A percentile compares a stretch with the other conserved stretches of the same genome.
Conservation (phyloP, 495 filamentous ascomycete species). For the Trichoderma erinaceum region DNA sequence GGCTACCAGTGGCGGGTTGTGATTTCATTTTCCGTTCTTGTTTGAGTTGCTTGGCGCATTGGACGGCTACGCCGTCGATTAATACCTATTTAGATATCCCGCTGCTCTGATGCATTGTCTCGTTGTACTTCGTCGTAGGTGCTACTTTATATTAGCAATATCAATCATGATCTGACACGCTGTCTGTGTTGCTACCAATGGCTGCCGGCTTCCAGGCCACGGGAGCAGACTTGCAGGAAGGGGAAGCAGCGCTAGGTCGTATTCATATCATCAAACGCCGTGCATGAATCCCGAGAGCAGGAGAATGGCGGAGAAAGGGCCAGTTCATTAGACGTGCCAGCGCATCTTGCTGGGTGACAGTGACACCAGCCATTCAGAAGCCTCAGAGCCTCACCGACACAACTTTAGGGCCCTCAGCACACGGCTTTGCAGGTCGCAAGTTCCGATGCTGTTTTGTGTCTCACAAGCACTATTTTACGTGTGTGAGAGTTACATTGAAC, state of each 20-base stretch:
- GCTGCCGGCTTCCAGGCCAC: not conserved
- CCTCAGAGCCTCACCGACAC: slow-evolving; percentile 4
- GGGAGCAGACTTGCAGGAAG: not conserved
- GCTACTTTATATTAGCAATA: not conserved
- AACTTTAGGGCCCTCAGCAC: not conserved
- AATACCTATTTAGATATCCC: not conserved
- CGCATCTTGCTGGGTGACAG: not conserved
- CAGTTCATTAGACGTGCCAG: slow-evolving; percentile 5
- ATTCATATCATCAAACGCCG: not conserved
- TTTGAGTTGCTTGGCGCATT: not conserved
- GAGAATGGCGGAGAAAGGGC: not conserved
- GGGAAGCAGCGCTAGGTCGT: not conserved
- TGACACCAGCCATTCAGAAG: not conserved
- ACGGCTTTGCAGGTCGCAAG: not conserved
- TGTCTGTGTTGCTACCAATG: not conserved
- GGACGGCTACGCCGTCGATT: not conserved
- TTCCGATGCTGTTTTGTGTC: not conserved
- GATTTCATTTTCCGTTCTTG: not conserved
- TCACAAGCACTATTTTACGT: not conserved
- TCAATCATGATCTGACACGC: not conserved
- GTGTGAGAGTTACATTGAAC: not conserved
- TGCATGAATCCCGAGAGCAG: not conserved
- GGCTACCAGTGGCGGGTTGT: not conserved
- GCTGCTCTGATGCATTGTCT: not conserved
- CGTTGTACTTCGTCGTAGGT: not conserved